A percentile compares a stretch with the other conserved stretches of the same genome.
Evolutionary conservation across 305 asterid species (phyloP).

Genomic region (Rubia tinctorum): DNA sequence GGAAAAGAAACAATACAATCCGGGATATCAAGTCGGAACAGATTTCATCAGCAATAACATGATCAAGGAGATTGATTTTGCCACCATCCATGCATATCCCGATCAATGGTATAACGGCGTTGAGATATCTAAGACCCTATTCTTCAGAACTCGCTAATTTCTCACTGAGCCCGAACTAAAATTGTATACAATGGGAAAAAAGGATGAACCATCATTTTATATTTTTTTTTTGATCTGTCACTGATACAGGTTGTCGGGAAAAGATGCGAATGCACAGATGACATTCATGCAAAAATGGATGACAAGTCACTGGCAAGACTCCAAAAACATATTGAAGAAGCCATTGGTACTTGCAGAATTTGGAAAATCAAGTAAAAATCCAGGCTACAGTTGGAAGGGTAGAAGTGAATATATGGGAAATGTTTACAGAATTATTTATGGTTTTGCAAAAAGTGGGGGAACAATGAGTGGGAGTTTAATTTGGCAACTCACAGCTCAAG

Average conservation of each 20-base stretch:
- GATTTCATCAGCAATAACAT: constrained; percentile 63
- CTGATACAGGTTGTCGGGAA: constrained; percentile 40
- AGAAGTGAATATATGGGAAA: constrained; percentile 45
- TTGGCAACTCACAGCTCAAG: constrained; percentile 68
- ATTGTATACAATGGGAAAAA: too few relatives aligned
- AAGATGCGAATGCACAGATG: constrained; percentile 51
- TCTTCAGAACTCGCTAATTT: neutral
- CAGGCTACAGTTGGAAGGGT: constrained; percentile 31
- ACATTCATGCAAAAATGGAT: constrained; percentile 72
- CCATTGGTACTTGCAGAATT: constrained; percentile 66
- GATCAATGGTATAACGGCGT: constrained; percentile 18
- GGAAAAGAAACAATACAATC: constrained; percentile 46
- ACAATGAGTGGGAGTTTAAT: constrained; percentile 66
- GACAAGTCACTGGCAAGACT: constrained; percentile 52
- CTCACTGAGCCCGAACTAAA: too few relatives aligned
- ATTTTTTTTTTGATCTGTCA: neutral
- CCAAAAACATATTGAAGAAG: constrained; percentile 50
- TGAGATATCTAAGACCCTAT: neutral
- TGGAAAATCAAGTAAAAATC: constrained; percentile 60
- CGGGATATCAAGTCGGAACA: constrained; percentile 74
- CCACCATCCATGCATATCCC: constrained; percentile 76
- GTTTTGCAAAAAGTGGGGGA: constrained; percentile 50
- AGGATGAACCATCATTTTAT: too few relatives aligned
- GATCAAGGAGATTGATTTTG: constrained; percentile 55
- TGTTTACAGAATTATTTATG: constrained; percentile 44